Base-by-base conservation (phyloP, 2,329 filamentous ascomycete genomes). In the Didymella lethalis region DNA sequence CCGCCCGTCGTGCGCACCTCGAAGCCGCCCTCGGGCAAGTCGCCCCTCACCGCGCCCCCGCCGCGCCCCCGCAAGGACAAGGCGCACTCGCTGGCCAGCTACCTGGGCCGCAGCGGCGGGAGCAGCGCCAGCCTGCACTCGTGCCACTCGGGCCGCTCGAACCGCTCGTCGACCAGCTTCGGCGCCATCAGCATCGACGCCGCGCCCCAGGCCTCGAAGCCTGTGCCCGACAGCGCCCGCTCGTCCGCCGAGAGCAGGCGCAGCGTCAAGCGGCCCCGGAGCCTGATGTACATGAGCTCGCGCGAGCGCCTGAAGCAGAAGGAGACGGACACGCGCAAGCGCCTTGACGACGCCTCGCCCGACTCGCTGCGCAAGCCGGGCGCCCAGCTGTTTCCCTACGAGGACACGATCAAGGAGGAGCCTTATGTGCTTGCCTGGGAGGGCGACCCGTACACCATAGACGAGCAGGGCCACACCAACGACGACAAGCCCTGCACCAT, bases 1-100 rank as follows among this genome's bases (percentile, higher is more conserved):
- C 79, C 92, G 12, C 92, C 93, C 18, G 85, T 94, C 54, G 85
- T 96, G 67, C 88, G 90, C 64, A 96, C 93, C 31, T 86, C 92
- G 31, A 93, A 93, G 75, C 90, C 89, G 7, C 91, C 91, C 0
- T 92, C 90, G 49, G 91, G 90, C 53, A 86, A 88, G 68, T 93
- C 90, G 26, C 79, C 88, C 18, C 78, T 91, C 50, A 92, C 89
- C n/a, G 85, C 88, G 0, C 83, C 86, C 80, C 73, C 71, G 28
- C 76, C 74, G 40, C 14, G 67, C 2, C 40, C 40, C 29, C 48
- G 46, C 46, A 68, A 65, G 46, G 73, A 73, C 49, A 77, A 75
- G 66, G 61, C 75, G 46, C 67, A 71, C 50, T 85, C 86, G 12
- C 72, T 91, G 43, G 86, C 84, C 68, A 86, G 84, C 41, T 83